Percentiles rank a stretch among this genome's conserved stretches.
phyloP scores from a whole-genome alignment of 768 basidiomycete species.

The Favolaschia claudopus region DNA sequence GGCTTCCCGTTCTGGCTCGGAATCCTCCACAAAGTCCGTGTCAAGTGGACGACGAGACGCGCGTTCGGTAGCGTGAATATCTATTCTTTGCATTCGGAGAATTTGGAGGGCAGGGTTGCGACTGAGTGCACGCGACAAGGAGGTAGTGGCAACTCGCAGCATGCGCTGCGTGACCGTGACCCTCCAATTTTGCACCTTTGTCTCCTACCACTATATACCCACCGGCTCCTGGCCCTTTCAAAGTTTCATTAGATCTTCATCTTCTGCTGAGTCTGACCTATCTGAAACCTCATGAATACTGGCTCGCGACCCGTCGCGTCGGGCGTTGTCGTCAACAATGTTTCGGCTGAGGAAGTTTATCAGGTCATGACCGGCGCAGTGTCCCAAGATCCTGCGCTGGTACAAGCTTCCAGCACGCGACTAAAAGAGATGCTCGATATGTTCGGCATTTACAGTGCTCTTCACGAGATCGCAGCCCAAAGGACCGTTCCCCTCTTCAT shows the following conservation, averaged over 20 bases:
- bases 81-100: too few relatives aligned
- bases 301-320: conserved; percentile 33
- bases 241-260: background rate
- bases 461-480: conserved; percentile 77
- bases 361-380: conserved; percentile 71
- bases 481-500: conserved; percentile 66
- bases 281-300: conserved; percentile 35
- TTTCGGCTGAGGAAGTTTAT: conserved; percentile 70
- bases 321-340: conserved; percentile 49
- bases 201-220: too few relatives aligned
- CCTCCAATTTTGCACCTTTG: too few relatives aligned
- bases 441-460: conserved; percentile 73
- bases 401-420: conserved; percentile 60
- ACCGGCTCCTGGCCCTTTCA: too few relatives aligned
- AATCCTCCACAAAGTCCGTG: conserved; percentile 66
- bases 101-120: too few relatives aligned
- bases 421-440: conserved; percentile 74
- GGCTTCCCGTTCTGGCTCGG: conserved; percentile 72
- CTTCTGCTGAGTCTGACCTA: background rate
- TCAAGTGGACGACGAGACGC: conserved; percentile 6
- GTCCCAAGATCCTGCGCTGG: conserved; percentile 70
- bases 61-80: background rate
- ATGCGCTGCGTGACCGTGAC: too few relatives aligned
- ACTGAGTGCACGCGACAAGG: too few relatives aligned
- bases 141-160: too few relatives aligned